These are phyloP conservation scores for Chalciporus sp. DNA, from an alignment of 1,284 basidiomycete species.

Conservation along the genomic window DNA sequence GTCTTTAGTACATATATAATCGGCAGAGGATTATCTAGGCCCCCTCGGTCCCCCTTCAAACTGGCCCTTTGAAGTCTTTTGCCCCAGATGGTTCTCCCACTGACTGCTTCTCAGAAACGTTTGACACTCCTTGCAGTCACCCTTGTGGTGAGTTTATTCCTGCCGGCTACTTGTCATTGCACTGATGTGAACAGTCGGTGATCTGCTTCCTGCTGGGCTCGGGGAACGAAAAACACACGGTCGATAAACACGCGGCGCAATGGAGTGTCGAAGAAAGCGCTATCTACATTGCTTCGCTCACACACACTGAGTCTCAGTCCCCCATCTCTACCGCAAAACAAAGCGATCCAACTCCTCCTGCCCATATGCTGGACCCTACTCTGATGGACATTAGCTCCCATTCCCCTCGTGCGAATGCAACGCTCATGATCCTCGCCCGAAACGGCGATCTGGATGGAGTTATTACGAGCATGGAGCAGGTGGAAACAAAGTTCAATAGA, in stretches of 20 bases:
- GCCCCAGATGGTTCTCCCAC: conserved; percentile 25
- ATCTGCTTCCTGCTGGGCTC: conserved; percentile 28
- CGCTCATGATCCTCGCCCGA: conserved; percentile 35
- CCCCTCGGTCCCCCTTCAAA: neutral
- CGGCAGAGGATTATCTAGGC: neutral
- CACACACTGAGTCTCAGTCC: neutral
- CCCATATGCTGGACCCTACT: conserved; percentile 7
- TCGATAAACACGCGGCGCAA: conserved; percentile 3
- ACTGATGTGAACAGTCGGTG: conserved; percentile 12
- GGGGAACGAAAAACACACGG: neutral
- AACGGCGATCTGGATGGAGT: conserved; percentile 54
- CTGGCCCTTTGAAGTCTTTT: neutral
- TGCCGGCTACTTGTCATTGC: neutral
- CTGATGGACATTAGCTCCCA: neutral
- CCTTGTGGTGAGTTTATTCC: conserved; percentile 24
- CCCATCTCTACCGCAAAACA: neutral
- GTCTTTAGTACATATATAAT: neutral
- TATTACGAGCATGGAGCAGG: conserved; percentile 52
- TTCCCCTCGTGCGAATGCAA: conserved; percentile 34
- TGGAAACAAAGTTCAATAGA: conserved; percentile 65
- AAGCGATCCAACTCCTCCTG: conserved; percentile 3
- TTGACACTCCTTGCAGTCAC: conserved; percentile 30
- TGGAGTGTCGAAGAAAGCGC: neutral
- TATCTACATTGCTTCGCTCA: neutral
- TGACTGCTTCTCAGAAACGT: conserved; percentile 34